These are phyloP conservation scores for Larix sibirica DNA, from an alignment of 83 land plant genomes.

Conservation along the genomic window DNA sequence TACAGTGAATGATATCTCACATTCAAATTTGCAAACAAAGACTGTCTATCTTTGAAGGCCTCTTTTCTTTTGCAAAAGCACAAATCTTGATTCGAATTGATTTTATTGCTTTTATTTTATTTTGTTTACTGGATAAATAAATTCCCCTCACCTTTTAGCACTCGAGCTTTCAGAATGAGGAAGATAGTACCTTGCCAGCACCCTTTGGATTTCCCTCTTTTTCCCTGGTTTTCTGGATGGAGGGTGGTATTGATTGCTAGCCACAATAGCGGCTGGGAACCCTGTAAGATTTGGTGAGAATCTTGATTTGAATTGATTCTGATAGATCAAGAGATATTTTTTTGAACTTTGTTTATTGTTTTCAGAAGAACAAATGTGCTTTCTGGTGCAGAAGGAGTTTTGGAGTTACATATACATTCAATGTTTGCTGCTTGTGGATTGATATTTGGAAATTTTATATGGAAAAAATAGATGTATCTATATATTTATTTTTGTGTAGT, in stretches of 20 bases:
- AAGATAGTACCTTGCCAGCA: no score
- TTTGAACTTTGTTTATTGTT: background rate
- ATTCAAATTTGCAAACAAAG: background rate
- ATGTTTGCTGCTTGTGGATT: background rate
- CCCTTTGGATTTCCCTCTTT: no score
- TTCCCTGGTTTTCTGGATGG: background rate
- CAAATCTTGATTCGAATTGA: background rate
- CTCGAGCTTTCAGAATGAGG: no score
- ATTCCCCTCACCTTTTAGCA: no score
- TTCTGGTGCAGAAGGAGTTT: background rate
- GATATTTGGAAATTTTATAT: background rate
- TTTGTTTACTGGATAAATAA: no score
- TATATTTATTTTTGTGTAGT: background rate
- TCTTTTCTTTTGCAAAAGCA: background rate
- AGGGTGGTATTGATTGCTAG: background rate
- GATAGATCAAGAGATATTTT: background rate
- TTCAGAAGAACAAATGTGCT: background rate
- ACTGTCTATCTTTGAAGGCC: background rate
- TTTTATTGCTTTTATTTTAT: background rate
- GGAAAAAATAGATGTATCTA: background rate
- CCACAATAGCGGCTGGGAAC: no score
- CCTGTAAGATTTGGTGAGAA: background rate
- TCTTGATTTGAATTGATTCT: background rate
- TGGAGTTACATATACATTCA: background rate
- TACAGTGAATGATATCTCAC: background rate